Evolutionary conservation across 345 rosid genomes (phyloP).

Genomic region (Moringa oleifera): DNA sequence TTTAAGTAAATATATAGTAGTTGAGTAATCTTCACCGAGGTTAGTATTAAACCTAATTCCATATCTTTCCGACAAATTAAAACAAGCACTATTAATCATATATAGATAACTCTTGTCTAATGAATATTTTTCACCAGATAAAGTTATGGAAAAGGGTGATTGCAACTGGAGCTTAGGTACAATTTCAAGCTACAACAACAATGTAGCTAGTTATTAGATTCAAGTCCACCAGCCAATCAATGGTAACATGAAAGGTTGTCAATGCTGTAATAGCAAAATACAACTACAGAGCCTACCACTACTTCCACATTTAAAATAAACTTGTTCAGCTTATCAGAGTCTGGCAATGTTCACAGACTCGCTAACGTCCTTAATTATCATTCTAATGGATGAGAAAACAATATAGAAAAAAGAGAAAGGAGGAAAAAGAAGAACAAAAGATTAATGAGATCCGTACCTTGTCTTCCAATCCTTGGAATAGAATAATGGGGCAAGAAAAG

Average conservation of each 20-base stretch:
- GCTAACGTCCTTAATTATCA: too few species aligned
- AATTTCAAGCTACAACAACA: background rate
- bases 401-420: background rate
- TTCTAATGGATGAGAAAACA: background rate
- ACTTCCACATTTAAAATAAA: background rate
- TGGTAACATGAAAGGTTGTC: background rate
- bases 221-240: background rate
- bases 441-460: slow-evolving; percentile 40
- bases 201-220: background rate
- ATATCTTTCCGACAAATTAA: too few species aligned
- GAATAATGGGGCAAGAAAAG: slow-evolving; percentile 93
- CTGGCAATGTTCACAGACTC: too few species aligned
- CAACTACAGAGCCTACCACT: too few species aligned
- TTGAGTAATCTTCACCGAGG: too few species aligned
- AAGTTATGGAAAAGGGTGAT: too few species aligned
- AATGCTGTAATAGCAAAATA: background rate
- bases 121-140: too few species aligned
- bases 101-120: too few species aligned
- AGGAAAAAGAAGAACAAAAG: slow-evolving; percentile 7
- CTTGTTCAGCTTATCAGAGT: background rate
- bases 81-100: too few species aligned
- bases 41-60: too few species aligned
- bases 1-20: too few species aligned
- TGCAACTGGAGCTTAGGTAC: too few species aligned
- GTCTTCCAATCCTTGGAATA: slow-evolving; percentile 94